phyloP scores from a whole-genome alignment of 2,329 filamentous ascomycete species.

The Herpotrichia juniperi region DNA sequence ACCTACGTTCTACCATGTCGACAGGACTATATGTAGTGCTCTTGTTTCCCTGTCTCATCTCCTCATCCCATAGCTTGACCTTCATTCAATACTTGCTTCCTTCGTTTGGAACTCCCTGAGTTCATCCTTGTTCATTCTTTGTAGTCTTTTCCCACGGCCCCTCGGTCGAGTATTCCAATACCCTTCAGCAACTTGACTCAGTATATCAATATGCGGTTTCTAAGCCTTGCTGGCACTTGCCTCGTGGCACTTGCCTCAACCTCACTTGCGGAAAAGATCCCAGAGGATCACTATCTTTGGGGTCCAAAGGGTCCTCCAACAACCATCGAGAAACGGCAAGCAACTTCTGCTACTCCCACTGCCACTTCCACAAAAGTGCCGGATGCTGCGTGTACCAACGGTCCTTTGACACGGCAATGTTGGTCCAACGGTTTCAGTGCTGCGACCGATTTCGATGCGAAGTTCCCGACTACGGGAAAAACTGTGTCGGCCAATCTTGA shows the following conservation, averaged over 20 bases:
- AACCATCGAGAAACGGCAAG: conserved; percentile 11
- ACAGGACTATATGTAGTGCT: conserved; percentile 4
- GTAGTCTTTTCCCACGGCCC: background rate
- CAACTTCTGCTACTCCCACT: conserved; percentile 12
- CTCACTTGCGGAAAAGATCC: conserved; percentile 20
- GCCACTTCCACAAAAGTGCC: conserved; percentile 20
- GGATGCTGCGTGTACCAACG: conserved; percentile 43
- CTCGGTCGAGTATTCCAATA: background rate
- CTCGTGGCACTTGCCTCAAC: conserved; percentile 22
- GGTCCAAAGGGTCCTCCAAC: conserved; percentile 21
- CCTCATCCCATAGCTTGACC: background rate
- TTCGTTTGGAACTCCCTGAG: background rate
- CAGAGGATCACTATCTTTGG: conserved; percentile 26
- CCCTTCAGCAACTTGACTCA: background rate
- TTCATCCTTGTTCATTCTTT: background rate
- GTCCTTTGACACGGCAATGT: conserved; percentile 42
- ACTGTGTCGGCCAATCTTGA: conserved; percentile 42
- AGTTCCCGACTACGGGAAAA: conserved; percentile 45
- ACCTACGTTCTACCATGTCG: background rate
- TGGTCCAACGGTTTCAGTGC: conserved; percentile 48
- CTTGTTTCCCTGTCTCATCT: background rate
- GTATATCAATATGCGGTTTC: conserved; percentile 18
- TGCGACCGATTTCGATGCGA: conserved; percentile 48
- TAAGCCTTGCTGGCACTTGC: conserved; percentile 11
- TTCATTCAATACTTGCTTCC: background rate